phyloP scores from a whole-genome alignment of 352 stramenopile species.

The Globisporangium recalcitrans region DNA sequence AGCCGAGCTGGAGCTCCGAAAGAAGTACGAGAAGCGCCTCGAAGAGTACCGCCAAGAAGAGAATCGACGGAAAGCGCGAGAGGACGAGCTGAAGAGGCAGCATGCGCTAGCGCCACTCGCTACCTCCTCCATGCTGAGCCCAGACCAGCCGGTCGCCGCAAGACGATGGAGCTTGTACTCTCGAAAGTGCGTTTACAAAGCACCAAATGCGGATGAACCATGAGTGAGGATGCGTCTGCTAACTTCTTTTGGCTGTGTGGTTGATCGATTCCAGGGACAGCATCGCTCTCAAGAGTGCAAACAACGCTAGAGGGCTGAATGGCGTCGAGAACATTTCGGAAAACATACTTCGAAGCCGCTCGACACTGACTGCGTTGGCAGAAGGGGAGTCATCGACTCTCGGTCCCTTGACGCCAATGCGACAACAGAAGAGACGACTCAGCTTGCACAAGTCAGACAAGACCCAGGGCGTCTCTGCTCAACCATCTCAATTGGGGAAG shows the following conservation, averaged over 20 bases:
- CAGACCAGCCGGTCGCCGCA: conserved; percentile 35
- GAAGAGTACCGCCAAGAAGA: conserved; percentile 73
- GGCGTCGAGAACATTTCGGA: conserved; percentile 74
- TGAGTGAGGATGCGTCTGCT: not conserved
- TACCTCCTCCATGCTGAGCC: conserved; percentile 19
- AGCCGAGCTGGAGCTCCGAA: conserved; percentile 54
- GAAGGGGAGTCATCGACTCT: conserved; percentile 23
- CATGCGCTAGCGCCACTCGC: conserved; percentile 32
- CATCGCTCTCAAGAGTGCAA: conserved; percentile 22
- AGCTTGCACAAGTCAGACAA: conserved; percentile 17
- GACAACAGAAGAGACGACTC: conserved; percentile 22
- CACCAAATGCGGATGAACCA: not conserved
- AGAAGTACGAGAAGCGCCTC: conserved; percentile 71
- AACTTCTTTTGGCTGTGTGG: not conserved
- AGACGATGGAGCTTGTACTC: conserved; percentile 68
- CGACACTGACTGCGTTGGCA: conserved; percentile 23
- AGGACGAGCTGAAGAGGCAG: conserved; percentile 42
- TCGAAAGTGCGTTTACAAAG: conserved; percentile 40
- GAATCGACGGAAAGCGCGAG: conserved; percentile 36
- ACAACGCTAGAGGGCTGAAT: conserved; percentile 35
- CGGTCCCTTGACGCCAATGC: conserved; percentile 22
- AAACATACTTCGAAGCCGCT: conserved; percentile 61
- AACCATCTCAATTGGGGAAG: conserved; percentile 11
- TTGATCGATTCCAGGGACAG: conserved; percentile 28
- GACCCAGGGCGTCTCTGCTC: not conserved